Evolutionary conservation across 768 basidiomycete genomes (phyloP), one percentile per base, ranked within the genome.

Genomic region (Boletus fagicola): DNA sequence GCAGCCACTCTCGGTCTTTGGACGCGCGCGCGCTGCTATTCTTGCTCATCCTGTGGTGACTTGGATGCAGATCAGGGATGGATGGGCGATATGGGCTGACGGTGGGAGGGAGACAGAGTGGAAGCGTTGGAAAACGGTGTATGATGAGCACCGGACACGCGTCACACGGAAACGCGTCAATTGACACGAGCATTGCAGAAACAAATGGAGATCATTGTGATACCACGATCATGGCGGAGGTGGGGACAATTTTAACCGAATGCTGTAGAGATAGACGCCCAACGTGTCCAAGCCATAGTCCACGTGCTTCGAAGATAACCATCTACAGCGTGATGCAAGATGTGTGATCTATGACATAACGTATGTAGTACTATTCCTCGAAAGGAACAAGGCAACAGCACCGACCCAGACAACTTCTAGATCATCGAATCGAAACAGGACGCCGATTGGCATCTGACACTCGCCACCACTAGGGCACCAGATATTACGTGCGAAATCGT

Each of bases 41-140:
- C 67, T 94, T 33, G 63, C 63, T 1, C 84, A 88, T 61, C 80
- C 83, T 5, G 33, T 90, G 20, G 79, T 78, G 6, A 74, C 69
- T 0, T 93, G 88, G 88, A 68, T 89, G 35, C 81, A 84, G 48
- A 74, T 94, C 43, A 79, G 89, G 48, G 91, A 94, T 65, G 89
- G 92, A 7, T 94, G 92, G 92, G 80, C 77, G 12, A 75, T 92
- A 1, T 94, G 89, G 87, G 63, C 76, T 4, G 91, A 94, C 68
- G 87, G 86, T n/a, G 91, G 91, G 3, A 78, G 81, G 26, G 88
- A 88, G 67, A 74, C 65, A 22, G 89, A 90, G 60, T 94, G 89
- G 87, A 65, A 70, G 56, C 69, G 72, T 28, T 94, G 91, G 91
- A 79, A 80, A 59, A 62, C 63, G 18, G 75, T 78, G 63, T 88